Evolutionary conservation across 2,329 filamentous ascomycete species (phyloP), one percentile per base, ranked within the genome.

Genomic region (Neodidymelliopsis sp.): DNA sequence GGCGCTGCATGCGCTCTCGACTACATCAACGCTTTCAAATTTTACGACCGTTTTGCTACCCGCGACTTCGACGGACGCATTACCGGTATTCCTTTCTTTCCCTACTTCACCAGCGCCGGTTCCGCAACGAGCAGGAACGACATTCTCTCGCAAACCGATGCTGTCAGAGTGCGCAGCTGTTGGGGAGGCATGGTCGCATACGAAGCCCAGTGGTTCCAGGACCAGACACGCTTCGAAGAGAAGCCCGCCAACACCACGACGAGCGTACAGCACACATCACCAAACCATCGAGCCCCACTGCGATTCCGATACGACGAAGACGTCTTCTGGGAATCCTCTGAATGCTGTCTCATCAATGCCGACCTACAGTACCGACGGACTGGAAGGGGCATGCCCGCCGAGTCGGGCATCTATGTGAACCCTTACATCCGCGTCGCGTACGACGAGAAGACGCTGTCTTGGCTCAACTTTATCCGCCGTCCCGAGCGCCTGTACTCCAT

Each of bases 171-270:
- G 1, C 82, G 81, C 60, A 86, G 85, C 56, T 91, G 89, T 72
- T 91, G 88, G 89, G 86, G 87, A 41, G 89, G 89, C 16, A 90
- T 91, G 82, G 85, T 84, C 2, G 83, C 83, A 2, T 86, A 86
- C 70, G 80, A 86, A 63, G 84, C 82, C 1, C 73, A 74, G 35
- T 84, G 81, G 69, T 82, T 87, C 35, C 82, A 85, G 60, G 72
- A 77, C 13, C 52, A 57, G 30, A 15, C 44, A 31, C 25, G 29
- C 6, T 39, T 54, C 12, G 33, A 40, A 16, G 35, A 35, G 16
- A 27, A 30, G 36, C 34, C 38, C 9, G 29, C 46, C 16, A 37
- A 40, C 10, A 41, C 36, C 31, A 72, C 66, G 16, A 53, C 53
- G 24, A 63, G 63, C 49, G 56, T 43, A 9, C 33, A 48, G 16